Conservation (phyloP, 768 basidiomycete species). For the Tricholoma matsutake region DNA sequence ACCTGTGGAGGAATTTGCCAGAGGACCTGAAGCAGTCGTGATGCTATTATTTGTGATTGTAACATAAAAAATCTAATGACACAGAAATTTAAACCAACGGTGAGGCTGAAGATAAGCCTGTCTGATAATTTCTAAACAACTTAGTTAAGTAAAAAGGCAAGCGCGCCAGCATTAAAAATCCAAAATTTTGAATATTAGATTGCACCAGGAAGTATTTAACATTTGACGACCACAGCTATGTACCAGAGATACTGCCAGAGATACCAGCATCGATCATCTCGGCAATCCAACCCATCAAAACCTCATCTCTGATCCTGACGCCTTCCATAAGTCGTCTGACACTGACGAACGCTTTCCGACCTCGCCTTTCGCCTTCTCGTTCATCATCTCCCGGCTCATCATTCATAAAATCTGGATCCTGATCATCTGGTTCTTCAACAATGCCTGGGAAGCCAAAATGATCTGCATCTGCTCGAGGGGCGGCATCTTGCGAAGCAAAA, state of each 20-base stretch:
- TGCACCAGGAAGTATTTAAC: slow-evolving; percentile 39
- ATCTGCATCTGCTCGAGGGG: slow-evolving; percentile 73
- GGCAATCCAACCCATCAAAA: slow-evolving; percentile 53
- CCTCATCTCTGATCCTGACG: slow-evolving; percentile 64
- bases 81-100: slow-evolving; percentile 10
- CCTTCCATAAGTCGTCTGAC: slow-evolving; percentile 58
- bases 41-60: slow-evolving; percentile 12
- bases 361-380: slow-evolving; percentile 66
- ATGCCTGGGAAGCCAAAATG: slow-evolving; percentile 90
- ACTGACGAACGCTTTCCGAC: slow-evolving; percentile 67
- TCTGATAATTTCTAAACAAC: too few species aligned
- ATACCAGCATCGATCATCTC: slow-evolving; percentile 32
- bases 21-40: slow-evolving; percentile 20
- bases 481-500: slow-evolving; percentile 65
- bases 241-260: slow-evolving; percentile 46
- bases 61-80: slow-evolving; percentile 28
- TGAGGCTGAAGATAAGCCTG: not conserved
- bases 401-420: slow-evolving; percentile 46
- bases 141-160: too few species aligned
- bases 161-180: too few species aligned
- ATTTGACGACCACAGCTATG: slow-evolving; percentile 26
- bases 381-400: slow-evolving; percentile 49
- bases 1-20: slow-evolving; percentile 33
- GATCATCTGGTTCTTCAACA: slow-evolving; percentile 75
- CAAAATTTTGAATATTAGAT: not conserved